phyloP scores from a whole-genome alignment of 75 land plant species.

The Azolla pinnata region DNA sequence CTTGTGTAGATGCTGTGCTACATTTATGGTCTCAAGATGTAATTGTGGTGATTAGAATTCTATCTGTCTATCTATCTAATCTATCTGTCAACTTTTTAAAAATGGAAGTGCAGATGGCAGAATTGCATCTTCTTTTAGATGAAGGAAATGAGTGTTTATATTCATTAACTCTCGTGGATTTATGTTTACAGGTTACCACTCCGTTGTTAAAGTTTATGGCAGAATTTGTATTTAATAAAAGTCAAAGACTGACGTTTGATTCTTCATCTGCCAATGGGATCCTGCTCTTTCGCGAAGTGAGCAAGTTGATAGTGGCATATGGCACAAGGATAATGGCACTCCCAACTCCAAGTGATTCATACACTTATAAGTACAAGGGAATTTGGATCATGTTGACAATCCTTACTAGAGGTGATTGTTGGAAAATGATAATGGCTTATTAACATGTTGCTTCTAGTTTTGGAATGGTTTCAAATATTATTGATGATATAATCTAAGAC shows the following conservation, averaged over 20 bases:
- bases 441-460: no score
- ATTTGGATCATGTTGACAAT: slow-evolving; percentile 82
- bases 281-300: slow-evolving; percentile 89
- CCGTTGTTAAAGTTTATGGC: slow-evolving; percentile 93
- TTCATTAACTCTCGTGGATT: background rate
- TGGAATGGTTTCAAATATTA: no score
- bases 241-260: slow-evolving; percentile 87
- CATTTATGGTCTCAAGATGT: no score
- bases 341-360: slow-evolving; percentile 57
- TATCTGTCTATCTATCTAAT: no score
- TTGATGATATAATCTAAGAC: background rate
- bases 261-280: slow-evolving; percentile 97
- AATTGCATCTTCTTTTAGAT: no score
- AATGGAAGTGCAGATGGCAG: no score
- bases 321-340: slow-evolving; percentile 73
- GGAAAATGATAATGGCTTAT: no score
- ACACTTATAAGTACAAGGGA: slow-evolving; percentile 81
- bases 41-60: no score
- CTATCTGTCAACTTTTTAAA: no score
- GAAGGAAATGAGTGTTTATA: background rate
- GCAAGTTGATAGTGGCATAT: slow-evolving; percentile 88
- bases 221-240: slow-evolving; percentile 86
- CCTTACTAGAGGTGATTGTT: slow-evolving; percentile 64
- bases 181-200: slow-evolving; percentile 62
- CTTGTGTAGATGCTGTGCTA: no score